phyloP scores from a whole-genome alignment of 108 stramenopile genomes.

The Skeletonema tropicum region DNA sequence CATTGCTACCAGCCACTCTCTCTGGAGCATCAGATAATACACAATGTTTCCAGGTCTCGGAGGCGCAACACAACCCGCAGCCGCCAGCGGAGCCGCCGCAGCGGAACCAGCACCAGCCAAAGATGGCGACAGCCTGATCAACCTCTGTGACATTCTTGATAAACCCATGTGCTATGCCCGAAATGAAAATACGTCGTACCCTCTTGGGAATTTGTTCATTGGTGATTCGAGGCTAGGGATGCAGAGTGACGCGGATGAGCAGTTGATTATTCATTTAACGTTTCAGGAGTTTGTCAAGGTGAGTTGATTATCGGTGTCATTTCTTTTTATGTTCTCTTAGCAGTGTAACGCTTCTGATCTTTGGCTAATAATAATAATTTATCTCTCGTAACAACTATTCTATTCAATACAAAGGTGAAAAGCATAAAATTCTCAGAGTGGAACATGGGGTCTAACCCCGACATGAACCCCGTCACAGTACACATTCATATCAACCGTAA shows the following conservation, averaged over 20 bases:
- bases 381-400: background rate
- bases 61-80: slow-evolving; percentile 8
- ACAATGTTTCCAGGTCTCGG: slow-evolving; percentile 36
- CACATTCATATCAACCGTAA: slow-evolving; percentile 80
- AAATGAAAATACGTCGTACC: slow-evolving; percentile 72
- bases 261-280: slow-evolving; percentile 81
- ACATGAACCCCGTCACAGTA: slow-evolving; percentile 70
- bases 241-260: slow-evolving; percentile 90
- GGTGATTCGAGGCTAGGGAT: slow-evolving; percentile 84
- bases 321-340: background rate
- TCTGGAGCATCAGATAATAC: background rate
- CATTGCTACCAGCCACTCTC: background rate
- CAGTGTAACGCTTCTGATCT: background rate
- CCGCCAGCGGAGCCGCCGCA: slow-evolving; percentile 16
- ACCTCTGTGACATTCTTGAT: slow-evolving; percentile 65
- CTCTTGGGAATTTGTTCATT: slow-evolving; percentile 87
- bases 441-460: slow-evolving; percentile 75
- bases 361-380: background rate
- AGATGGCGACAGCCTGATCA: slow-evolving; percentile 57
- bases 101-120: slow-evolving; percentile 51
- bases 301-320: slow-evolving; percentile 7
- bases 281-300: slow-evolving; percentile 89
- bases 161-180: slow-evolving; percentile 70
- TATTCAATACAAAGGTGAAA: slow-evolving; percentile 59
- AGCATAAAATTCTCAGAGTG: slow-evolving; percentile 82